A percentile compares a stretch with the other conserved stretches of the same genome.
Conservation (phyloP, 163 green algal genomes). For the Coccomyxa subellipsoidea region DNA sequence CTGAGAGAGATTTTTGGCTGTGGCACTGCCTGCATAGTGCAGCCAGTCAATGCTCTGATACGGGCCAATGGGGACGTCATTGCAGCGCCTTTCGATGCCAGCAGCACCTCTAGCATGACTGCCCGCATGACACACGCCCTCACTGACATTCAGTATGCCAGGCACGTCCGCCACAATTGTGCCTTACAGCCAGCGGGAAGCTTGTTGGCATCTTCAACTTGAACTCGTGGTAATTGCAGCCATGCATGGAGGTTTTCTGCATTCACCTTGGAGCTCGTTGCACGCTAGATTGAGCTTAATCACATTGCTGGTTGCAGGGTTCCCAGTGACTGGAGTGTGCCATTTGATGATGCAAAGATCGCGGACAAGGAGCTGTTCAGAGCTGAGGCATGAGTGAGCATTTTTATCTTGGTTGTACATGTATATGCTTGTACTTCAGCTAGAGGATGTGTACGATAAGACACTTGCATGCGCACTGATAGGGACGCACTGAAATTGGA, state of each 20-base stretch:
- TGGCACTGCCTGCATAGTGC: conserved; percentile 72
- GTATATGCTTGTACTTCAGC: background rate
- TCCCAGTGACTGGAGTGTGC: conserved; percentile 42
- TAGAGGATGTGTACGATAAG: background rate
- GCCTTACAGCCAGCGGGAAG: too few species aligned
- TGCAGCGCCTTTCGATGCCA: conserved; percentile 12
- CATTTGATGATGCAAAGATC: conserved; percentile 23
- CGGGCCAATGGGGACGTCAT: conserved; percentile 26
- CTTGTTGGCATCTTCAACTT: too few species aligned
- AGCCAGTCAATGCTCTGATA: conserved; percentile 50
- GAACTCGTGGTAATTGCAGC: too few species aligned
- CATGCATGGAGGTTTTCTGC: too few species aligned
- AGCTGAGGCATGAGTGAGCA: background rate
- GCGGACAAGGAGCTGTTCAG: background rate
- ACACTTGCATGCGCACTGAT: background rate
- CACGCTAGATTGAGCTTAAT: too few species aligned
- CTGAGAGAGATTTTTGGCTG: conserved; percentile 68
- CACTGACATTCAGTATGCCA: conserved; percentile 58
- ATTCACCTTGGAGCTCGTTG: too few species aligned
- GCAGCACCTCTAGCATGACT: conserved; percentile 13
- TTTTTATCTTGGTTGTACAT: background rate
- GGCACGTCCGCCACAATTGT: background rate
- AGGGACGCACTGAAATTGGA: background rate
- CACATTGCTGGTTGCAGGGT: too few species aligned
- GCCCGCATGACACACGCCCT: conserved; percentile 29